Conservation (phyloP, 805 yeast genomes). For the Starmerella asiatica region DNA sequence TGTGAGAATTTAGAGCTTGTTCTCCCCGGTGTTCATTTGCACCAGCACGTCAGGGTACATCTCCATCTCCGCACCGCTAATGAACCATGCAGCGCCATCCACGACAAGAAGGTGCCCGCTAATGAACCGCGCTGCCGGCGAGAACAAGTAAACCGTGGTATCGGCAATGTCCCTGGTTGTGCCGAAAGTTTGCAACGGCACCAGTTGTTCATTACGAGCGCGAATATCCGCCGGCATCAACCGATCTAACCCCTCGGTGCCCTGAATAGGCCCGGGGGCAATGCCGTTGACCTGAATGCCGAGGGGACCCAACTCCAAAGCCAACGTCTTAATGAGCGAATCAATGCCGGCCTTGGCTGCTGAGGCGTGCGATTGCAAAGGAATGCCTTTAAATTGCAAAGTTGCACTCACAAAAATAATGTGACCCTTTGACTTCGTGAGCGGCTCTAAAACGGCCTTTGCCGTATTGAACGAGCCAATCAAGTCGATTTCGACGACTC, state of each 20-base stretch:
- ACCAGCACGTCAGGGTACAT: slow-evolving; percentile 35
- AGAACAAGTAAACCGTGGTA: slow-evolving; percentile 69
- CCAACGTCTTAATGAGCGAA: slow-evolving; percentile 67
- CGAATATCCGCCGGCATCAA: slow-evolving; percentile 35
- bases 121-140: slow-evolving; percentile 66
- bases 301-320: slow-evolving; percentile 83
- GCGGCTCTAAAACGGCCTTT: slow-evolving; percentile 61
- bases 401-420: slow-evolving; percentile 77
- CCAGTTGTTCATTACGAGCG: slow-evolving; percentile 32
- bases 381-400: slow-evolving; percentile 76
- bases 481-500: slow-evolving; percentile 76
- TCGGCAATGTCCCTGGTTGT: slow-evolving; percentile 69
- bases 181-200: slow-evolving; percentile 46
- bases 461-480: slow-evolving; percentile 82
- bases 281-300: slow-evolving; percentile 74
- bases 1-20: slow-evolving; percentile 30
- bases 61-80: slow-evolving; percentile 23
- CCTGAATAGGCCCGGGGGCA: slow-evolving; percentile 84
- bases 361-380: slow-evolving; percentile 78
- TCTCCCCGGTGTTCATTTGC: slow-evolving; percentile 25
- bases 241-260: slow-evolving; percentile 74
- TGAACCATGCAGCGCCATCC: slow-evolving; percentile 87
- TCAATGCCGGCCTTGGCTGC: slow-evolving; percentile 96
- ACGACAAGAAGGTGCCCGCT: slow-evolving; percentile 68
- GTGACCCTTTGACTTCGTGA: slow-evolving; percentile 53